These are phyloP conservation scores for Penicillium pancosmium DNA, from an alignment of 495 filamentous ascomycete genomes.

Conservation along the genomic window DNA sequence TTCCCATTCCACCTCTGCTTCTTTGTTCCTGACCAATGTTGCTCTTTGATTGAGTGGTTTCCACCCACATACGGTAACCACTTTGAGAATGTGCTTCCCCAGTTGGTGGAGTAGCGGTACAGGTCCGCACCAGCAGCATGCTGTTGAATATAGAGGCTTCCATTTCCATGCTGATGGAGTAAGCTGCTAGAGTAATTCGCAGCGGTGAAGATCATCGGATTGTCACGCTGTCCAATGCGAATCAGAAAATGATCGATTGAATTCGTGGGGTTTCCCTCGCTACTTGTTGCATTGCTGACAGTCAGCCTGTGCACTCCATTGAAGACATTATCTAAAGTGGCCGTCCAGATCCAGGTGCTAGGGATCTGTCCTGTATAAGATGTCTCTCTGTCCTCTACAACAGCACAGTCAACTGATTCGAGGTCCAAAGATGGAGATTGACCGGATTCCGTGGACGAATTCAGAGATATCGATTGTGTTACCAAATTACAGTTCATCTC, in stretches of 20 bases:
- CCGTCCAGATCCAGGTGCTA: constrained; percentile 56
- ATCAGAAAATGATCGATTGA: constrained; percentile 59
- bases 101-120: constrained; percentile 67
- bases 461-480: constrained; percentile 51
- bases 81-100: constrained; percentile 58
- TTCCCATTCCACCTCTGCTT: constrained; percentile 65
- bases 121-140: constrained; percentile 64
- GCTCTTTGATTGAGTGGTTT: constrained; percentile 45
- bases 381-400: constrained; percentile 27
- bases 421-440: constrained; percentile 42
- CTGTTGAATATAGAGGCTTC: constrained; percentile 55
- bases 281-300: constrained; percentile 55
- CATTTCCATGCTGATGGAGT: constrained; percentile 43
- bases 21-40: constrained; percentile 63
- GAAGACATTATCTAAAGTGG: constrained; percentile 58
- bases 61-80: constrained; percentile 61
- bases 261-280: constrained; percentile 40
- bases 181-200: constrained; percentile 63
- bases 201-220: constrained; percentile 59
- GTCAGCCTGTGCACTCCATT: constrained; percentile 69
- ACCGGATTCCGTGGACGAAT: constrained; percentile 54
- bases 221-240: constrained; percentile 57
- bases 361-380: constrained; percentile 53
- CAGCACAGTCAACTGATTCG: constrained; percentile 47
- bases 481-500: constrained; percentile 65